Evolutionary conservation across 768 basidiomycete species (phyloP).

Genomic region (Tremella fuciformis): DNA sequence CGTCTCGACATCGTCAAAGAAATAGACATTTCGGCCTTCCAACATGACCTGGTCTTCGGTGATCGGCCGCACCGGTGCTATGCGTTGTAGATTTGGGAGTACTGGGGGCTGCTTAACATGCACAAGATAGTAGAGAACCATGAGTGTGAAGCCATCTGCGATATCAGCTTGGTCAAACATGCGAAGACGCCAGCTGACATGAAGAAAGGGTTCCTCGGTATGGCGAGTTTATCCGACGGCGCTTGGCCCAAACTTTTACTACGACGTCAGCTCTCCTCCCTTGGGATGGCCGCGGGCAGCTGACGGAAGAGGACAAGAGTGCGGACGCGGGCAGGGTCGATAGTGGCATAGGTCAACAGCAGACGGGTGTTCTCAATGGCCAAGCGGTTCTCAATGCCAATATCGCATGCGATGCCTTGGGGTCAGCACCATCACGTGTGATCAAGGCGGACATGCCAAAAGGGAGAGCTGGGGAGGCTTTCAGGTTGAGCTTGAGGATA

Average conservation of each 20-base stretch:
- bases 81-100: slow-evolving; percentile 90
- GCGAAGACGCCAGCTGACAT: slow-evolving; percentile 51
- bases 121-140: slow-evolving; percentile 95
- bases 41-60: slow-evolving; percentile 55
- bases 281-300: slow-evolving; percentile 51
- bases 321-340: slow-evolving; percentile 88
- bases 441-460: slow-evolving; percentile 31
- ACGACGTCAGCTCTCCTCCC: slow-evolving; percentile 10
- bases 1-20: slow-evolving; percentile 95
- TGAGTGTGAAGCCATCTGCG: slow-evolving; percentile 84
- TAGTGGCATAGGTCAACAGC: slow-evolving; percentile 93
- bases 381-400: slow-evolving; percentile 95
- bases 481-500: slow-evolving; percentile 92
- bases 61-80: slow-evolving; percentile 85
- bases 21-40: slow-evolving; percentile 76
- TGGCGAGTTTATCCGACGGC: slow-evolving; percentile 97
- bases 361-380: slow-evolving; percentile 95
- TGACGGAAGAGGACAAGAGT: slow-evolving; percentile 93
- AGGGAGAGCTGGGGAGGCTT: slow-evolving; percentile 56
- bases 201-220: slow-evolving; percentile 95
- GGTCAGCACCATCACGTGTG: slow-evolving; percentile 47
- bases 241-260: slow-evolving; percentile 99
- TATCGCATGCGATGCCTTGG: slow-evolving; percentile 95
- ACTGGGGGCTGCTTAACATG: slow-evolving; percentile 98
- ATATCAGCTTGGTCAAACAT: neutral